Evolutionary conservation across 257 asterid species (phyloP).

Genomic region (Jacaranda copaia): DNA sequence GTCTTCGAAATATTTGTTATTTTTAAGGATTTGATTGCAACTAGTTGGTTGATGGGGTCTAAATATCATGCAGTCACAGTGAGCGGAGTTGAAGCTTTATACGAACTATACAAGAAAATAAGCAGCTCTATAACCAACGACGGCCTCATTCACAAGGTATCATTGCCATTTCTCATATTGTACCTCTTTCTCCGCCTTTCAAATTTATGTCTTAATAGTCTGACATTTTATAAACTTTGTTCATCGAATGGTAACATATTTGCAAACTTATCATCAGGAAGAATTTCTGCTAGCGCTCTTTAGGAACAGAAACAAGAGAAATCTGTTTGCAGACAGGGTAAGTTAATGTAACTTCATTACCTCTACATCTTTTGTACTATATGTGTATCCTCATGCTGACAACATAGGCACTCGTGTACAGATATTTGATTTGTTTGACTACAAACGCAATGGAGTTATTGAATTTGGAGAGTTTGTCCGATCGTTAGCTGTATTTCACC

Average conservation of each 20-base stretch:
- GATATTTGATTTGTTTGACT: constrained; percentile 66
- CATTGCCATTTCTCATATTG: neutral
- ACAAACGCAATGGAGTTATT: constrained; percentile 59
- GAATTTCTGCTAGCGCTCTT: constrained; percentile 76
- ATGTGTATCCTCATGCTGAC: neutral
- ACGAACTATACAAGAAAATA: constrained; percentile 61
- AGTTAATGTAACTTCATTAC: neutral
- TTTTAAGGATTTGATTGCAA: neutral
- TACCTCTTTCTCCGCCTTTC: too few relatives aligned
- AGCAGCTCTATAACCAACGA: constrained; percentile 62
- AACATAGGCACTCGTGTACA: neutral
- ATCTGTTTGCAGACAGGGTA: constrained; percentile 75
- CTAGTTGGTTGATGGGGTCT: neutral
- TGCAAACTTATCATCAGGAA: constrained; percentile 51
- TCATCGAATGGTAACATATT: neutral
- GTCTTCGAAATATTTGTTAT: neutral
- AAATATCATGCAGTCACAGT: constrained; percentile 56
- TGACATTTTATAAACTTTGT: too few relatives aligned
- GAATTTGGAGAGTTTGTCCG: constrained; percentile 75
- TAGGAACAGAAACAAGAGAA: constrained; percentile 51
- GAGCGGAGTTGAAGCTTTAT: constrained; percentile 67
- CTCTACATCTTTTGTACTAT: neutral
- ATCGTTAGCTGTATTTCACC: constrained; percentile 66
- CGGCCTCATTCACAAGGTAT: constrained; percentile 73
- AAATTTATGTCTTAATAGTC: too few relatives aligned